Conservation (phyloP, 106 monocot species). For the Gastrodia elata region DNA sequence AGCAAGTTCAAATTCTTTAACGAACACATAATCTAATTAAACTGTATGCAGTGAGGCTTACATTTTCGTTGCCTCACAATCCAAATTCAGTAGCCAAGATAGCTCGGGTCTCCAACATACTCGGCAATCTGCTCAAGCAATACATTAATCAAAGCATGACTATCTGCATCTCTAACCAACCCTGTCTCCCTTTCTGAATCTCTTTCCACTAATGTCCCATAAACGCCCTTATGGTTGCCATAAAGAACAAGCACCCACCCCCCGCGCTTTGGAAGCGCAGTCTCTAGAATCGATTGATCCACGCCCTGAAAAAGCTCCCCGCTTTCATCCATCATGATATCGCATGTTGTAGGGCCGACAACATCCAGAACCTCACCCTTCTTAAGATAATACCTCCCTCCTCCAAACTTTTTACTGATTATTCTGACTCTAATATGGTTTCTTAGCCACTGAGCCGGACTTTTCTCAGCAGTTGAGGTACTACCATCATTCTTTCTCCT, state of each 20-base stretch:
- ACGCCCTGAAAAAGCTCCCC: conserved; percentile 69
- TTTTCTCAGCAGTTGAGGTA: conserved; percentile 6
- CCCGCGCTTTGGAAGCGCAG: conserved; percentile 70
- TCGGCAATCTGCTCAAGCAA: conserved; percentile 81
- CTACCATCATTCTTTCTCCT: background rate
- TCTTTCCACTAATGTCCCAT: conserved; percentile 69
- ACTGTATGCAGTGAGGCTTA: background rate
- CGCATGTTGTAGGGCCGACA: conserved; percentile 65
- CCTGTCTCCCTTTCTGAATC: conserved; percentile 62
- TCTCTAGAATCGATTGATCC: conserved; percentile 81
- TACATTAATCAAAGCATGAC: conserved; percentile 64
- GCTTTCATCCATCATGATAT: conserved; percentile 72
- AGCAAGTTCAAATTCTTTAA: background rate
- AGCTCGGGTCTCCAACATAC: conserved; percentile 65
- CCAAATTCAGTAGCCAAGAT: conserved; percentile 56
- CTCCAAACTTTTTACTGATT: conserved; percentile 59
- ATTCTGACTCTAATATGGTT: conserved; percentile 89
- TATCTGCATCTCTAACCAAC: conserved; percentile 66
- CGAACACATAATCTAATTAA: background rate
- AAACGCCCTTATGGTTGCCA: conserved; percentile 78
- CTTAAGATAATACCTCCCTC: conserved; percentile 65
- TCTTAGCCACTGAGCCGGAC: conserved; percentile 48
- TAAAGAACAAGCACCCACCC: conserved; percentile 69
- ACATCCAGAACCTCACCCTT: conserved; percentile 90
- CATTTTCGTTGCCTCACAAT: background rate